Conservation (phyloP, 495 filamentous ascomycete genomes). For the Penicillium parvum region DNA sequence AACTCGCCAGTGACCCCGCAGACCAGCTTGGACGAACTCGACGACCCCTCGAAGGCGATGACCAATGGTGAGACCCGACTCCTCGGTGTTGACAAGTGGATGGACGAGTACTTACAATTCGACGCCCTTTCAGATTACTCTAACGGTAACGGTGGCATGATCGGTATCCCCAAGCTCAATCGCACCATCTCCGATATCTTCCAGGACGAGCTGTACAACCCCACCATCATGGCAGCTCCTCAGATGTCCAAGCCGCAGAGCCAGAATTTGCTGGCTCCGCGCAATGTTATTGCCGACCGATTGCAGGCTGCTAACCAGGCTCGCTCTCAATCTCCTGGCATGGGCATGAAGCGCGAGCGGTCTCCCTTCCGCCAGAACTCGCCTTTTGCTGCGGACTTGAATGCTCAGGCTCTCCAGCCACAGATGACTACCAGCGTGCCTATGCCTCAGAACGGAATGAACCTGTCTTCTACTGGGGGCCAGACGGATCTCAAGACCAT, state of each 20-base stretch:
- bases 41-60: constrained; percentile 42
- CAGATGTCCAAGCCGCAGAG: constrained; percentile 39
- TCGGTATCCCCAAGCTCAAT: constrained; percentile 69
- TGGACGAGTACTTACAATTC: constrained; percentile 58
- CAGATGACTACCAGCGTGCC: constrained; percentile 39
- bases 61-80: constrained; percentile 49
- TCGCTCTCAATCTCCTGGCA: constrained; percentile 51
- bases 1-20: constrained; percentile 57
- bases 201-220: constrained; percentile 80
- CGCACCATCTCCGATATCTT: constrained; percentile 83
- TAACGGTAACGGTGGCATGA: constrained; percentile 28
- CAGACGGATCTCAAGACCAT: constrained; percentile 70
- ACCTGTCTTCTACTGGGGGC: constrained; percentile 16
- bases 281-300: constrained; percentile 65
- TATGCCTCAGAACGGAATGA: constrained; percentile 36
- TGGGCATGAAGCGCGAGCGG: constrained; percentile 55
- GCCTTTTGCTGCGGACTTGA: constrained; percentile 50
- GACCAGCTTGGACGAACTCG: constrained; percentile 49
- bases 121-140: constrained; percentile 47
- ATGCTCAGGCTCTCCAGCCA: constrained; percentile 23
- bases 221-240: constrained; percentile 51
- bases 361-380: constrained; percentile 84
- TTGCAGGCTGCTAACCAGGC: constrained; percentile 74
- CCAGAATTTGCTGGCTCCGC: constrained; percentile 47
- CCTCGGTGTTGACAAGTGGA: constrained; percentile 46